Conservation (phyloP, 805 yeast species). For the Hanseniaspora osmophila region DNA sequence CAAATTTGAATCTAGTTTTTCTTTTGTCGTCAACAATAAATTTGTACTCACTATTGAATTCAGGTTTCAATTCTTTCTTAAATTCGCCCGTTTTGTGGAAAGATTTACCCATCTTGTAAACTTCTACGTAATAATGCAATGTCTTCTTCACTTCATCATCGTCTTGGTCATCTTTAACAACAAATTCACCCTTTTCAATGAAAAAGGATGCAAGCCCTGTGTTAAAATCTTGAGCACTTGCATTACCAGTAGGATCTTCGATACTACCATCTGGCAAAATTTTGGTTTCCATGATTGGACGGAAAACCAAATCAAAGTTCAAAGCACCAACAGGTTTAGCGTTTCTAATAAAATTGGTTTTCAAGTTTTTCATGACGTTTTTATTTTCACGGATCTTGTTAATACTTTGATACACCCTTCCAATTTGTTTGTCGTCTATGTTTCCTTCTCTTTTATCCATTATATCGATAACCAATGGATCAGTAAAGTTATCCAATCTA, state of each 20-base stretch:
- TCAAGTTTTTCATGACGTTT: conserved; percentile 30
- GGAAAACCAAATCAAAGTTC: conserved; percentile 53
- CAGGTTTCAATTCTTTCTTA: conserved; percentile 51
- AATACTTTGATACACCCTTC: conserved; percentile 60
- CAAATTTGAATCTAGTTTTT: conserved; percentile 50
- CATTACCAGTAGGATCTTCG: conserved; percentile 18
- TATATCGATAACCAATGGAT: conserved; percentile 61
- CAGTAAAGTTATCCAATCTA: conserved; percentile 61
- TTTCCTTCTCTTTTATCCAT: conserved; percentile 61
- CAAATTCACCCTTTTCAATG: conserved; percentile 29
- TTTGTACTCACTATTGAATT: conserved; percentile 51
- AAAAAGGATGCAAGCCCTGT: conserved; percentile 66
- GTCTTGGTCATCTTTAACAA: conserved; percentile 24
- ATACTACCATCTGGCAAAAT: conserved; percentile 64
- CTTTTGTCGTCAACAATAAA: conserved; percentile 60
- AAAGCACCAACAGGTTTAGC: conserved; percentile 73
- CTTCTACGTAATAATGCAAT: conserved; percentile 53
- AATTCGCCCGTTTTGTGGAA: conserved; percentile 40
- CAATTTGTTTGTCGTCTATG: conserved; percentile 69
- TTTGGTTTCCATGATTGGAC: conserved; percentile 54
- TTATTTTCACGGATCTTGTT: conserved; percentile 45
- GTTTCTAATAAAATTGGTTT: conserved; percentile 56
- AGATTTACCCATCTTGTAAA: conserved; percentile 48
- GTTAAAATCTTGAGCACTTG: conserved; percentile 56
- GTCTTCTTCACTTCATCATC: conserved; percentile 19